These are phyloP conservation scores for Teunomyces stri DNA, from an alignment of 805 yeast species.

Conservation along the genomic window DNA sequence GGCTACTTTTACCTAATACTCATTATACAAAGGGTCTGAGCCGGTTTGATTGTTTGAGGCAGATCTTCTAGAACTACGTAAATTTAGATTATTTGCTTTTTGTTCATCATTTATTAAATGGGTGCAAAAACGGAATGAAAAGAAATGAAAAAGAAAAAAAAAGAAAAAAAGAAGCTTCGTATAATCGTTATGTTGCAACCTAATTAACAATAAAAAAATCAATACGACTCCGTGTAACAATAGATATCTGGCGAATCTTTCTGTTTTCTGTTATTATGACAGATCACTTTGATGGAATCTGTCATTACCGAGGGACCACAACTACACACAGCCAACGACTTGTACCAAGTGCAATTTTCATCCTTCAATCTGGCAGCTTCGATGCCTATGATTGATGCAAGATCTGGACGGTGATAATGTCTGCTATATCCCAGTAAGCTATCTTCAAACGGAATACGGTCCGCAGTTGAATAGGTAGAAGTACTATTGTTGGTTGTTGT, in stretches of 20 bases:
- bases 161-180: background rate
- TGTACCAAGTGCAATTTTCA: conserved; percentile 8
- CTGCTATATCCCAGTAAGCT: background rate
- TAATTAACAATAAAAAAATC: conserved; percentile 2
- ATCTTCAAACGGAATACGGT: background rate
- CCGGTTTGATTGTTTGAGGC: background rate
- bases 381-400: conserved; percentile 13
- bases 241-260: conserved; percentile 39
- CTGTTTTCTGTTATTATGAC: conserved; percentile 27
- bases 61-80: background rate
- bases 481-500: background rate
- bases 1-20: conserved; percentile 17
- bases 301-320: conserved; percentile 42
- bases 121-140: background rate
- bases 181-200: background rate
- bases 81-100: background rate
- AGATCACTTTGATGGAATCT: conserved; percentile 22
- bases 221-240: conserved; percentile 37
- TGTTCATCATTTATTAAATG: background rate
- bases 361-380: conserved; percentile 13
- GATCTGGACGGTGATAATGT: conserved; percentile 17
- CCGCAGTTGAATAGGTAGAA: background rate
- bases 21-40: background rate
- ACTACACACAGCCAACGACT: conserved; percentile 35
- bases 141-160: background rate